phyloP scores from a whole-genome alignment of 208 protist genomes.

The Porcisia deanei region DNA sequence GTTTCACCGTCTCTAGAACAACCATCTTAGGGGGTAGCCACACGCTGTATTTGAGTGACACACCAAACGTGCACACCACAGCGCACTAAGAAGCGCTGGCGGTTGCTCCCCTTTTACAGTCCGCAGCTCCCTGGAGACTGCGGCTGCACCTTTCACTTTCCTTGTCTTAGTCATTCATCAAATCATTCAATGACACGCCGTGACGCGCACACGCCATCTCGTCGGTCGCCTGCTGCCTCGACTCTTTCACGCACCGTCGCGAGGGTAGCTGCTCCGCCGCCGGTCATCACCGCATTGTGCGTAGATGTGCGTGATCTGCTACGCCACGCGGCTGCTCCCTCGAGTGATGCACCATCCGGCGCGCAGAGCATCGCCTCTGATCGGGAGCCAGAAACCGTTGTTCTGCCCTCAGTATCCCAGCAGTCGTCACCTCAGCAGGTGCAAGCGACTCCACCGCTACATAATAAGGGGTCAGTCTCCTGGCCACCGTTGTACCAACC shows the following conservation, averaged over 20 bases:
- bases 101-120: background rate
- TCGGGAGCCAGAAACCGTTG: background rate
- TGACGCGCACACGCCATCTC: background rate
- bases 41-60: background rate
- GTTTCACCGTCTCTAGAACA: background rate
- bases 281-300: slow-evolving; percentile 46
- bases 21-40: background rate
- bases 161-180: background rate
- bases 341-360: background rate
- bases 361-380: background rate
- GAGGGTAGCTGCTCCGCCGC: background rate
- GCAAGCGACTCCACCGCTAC: background rate
- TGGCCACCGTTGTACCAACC: slow-evolving; percentile 20
- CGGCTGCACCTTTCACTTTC: background rate
- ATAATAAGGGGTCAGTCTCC: slow-evolving; percentile 3
- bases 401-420: background rate
- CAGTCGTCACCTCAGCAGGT: background rate
- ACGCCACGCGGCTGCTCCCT: slow-evolving; percentile 18
- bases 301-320: slow-evolving; percentile 58
- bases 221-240: background rate
- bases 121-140: background rate
- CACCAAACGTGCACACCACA: background rate
- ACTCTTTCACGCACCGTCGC: background rate
- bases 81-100: background rate
- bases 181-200: background rate